Evolutionary conservation across 305 asterid genomes (phyloP), one percentile per base, ranked within the genome.

Genomic region (Salvia sclarea): DNA sequence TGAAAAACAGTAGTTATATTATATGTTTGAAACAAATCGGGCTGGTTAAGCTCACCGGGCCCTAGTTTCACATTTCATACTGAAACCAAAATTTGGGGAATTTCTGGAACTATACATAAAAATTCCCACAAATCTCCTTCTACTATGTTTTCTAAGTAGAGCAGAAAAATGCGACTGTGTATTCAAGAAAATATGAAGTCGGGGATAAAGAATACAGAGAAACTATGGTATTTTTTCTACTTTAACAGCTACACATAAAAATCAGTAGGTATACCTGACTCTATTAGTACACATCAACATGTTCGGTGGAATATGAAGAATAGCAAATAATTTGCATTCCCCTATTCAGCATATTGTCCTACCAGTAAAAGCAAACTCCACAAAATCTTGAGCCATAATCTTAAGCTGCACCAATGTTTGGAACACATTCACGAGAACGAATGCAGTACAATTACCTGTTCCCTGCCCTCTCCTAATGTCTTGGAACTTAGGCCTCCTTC

Each of bases 401-500:
- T 53, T 21, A 40, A 40, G 50, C 57, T 30, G n/a, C 10, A 49
- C 65, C 16, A 38, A 71, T 67, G 14, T 31, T 33, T 49, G 55
- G 68, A 63, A 35, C 47, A 22, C 59, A 61, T 45, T 20, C 47
- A 69, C 45, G 57, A 53, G 62, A 41, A 63, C 24, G 44, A 66
- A 73, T 67, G 59, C 31, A 58, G 68, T 14, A 43, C 28, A 40
- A 62, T 37, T 31, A 33, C 69, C 57, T 3, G 31, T 70, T 63
- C 12, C 40, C 70, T 44, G 61, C 18, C 18, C 40, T 54, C 68
- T 54, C 22, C 70, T 71, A 55, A 59, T 30, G 56, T 49, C 22
- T 8, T 53, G 44, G 24, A 52, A 40, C 75, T 81, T 74, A 87
- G 18, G 69, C 70, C 68, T 82, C 85, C 81, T 93, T 88, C 92